Evolutionary conservation across 768 basidiomycete genomes (phyloP).

Genomic region (Suillus paluster): DNA sequence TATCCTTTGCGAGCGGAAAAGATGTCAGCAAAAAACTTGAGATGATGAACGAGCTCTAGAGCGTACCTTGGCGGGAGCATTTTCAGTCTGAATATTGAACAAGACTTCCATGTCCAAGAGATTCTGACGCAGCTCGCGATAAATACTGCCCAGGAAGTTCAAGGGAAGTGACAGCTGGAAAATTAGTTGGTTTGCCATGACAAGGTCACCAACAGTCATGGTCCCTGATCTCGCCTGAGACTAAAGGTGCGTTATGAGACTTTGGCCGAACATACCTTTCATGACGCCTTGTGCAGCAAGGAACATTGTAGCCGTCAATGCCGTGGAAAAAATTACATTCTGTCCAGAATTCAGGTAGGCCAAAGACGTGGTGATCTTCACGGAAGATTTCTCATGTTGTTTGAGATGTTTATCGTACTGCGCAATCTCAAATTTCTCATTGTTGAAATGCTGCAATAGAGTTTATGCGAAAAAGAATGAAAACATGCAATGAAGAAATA

Average conservation of each 20-base stretch:
- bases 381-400: constrained; percentile 87
- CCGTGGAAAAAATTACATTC: constrained; percentile 93
- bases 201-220: constrained; percentile 98
- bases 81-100: constrained; percentile 86
- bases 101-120: constrained; percentile 96
- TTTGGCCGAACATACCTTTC: constrained; percentile 59
- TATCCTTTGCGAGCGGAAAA: constrained; percentile 56
- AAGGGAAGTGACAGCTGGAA: constrained; percentile 96
- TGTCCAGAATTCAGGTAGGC: constrained; percentile 96
- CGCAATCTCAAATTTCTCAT: constrained; percentile 87
- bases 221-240: constrained; percentile 59
- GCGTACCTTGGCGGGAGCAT: constrained; percentile 67
- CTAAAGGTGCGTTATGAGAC: not conserved
- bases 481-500: constrained; percentile 32
- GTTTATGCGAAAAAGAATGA: constrained; percentile 6
- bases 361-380: constrained; percentile 94
- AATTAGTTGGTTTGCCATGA: constrained; percentile 99
- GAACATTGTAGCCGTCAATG: constrained; percentile 94
- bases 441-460: constrained; percentile 86
- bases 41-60: not conserved
- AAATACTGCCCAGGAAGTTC: constrained; percentile 97
- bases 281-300: constrained; percentile 94
- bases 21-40: not conserved
- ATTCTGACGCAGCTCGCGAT: constrained; percentile 95
- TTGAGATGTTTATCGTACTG: constrained; percentile 91